Evolutionary conservation across 371 early-diverging fungal species (phyloP).

Genomic region (Mortierella sp.): DNA sequence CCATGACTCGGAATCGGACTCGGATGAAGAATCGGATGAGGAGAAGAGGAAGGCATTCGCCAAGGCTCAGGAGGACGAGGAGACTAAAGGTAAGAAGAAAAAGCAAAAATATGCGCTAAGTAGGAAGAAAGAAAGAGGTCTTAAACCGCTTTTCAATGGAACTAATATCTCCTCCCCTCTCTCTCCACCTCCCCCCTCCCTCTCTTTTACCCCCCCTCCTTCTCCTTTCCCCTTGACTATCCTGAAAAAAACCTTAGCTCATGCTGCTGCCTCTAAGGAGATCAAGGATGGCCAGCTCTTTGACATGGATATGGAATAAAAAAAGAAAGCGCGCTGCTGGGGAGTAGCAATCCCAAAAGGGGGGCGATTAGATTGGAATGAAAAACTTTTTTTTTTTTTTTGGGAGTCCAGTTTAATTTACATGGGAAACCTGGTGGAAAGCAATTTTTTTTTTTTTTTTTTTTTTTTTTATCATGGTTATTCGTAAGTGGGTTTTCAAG

Average conservation of each 20-base stretch:
- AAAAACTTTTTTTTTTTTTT: neutral
- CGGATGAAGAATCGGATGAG: slow-evolving; percentile 38
- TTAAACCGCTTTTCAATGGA: too few species aligned
- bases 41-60: slow-evolving; percentile 52
- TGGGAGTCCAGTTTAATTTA: too few species aligned
- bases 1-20: slow-evolving; percentile 41
- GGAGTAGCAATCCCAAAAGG: neutral
- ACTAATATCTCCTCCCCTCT: too few species aligned
- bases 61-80: slow-evolving; percentile 52
- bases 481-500: neutral
- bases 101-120: neutral
- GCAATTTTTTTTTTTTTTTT: neutral
- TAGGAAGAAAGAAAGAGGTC: too few species aligned
- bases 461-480: neutral
- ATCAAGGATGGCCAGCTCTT: slow-evolving; percentile 50
- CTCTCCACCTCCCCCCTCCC: too few species aligned
- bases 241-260: too few species aligned
- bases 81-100: slow-evolving; percentile 39
- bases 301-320: slow-evolving; percentile 53
- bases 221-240: neutral
- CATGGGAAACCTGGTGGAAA: too few species aligned
- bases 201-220: neutral
- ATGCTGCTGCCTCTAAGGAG: slow-evolving; percentile 46
- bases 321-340: neutral
- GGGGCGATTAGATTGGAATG: neutral